Evolutionary conservation across 1,139 yeast genomes (phyloP), one percentile per base, ranked within the genome.

Genomic region (Geotrichum histeridarum): DNA sequence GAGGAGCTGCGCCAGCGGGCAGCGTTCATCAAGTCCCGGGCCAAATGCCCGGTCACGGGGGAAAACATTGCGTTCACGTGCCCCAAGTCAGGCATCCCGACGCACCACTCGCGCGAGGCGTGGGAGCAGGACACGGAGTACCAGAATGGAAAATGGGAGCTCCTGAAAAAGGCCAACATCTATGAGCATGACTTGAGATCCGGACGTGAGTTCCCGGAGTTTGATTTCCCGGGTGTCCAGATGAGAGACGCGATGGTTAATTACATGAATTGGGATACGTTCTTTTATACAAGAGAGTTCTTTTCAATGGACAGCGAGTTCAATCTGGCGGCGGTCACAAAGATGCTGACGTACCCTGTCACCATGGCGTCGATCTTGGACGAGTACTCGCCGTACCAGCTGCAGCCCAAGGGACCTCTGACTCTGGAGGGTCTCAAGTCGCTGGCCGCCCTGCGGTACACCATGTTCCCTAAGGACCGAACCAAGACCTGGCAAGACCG

Each of bases 301-400:
- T 84, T 83, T 64, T 91, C 98, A 5, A 91, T 93, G 98, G 96
- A 93, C 70, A 87, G 96, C 11, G 97, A 91, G 69, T 93, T 88
- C 73, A 95, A 91, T 70, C 75, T 91, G 67, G 98, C 99, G 0
- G 95, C 95, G 1, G 93, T 91, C 38, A 89, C 98, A 31, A 93
- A 94, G 70, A 87, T 93, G 78, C 78, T 93, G 67, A 86, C 95
- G 50, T 93, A 90, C 70, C 99, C 99, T 44, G 74, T 89, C 57
- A 90, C 99, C 5, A 84, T 93, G 57, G 96, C 89, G 11, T 81
- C 95, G 1, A 71, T 89, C 27, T 72, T 93, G 64, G 94, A 91
- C 70, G 86, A 85, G 67, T 85, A 77, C 68, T 86, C 96, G 0
- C 97, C 99, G 2, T 91, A 90, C 69, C 75, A 79, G 32, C 73